Evolutionary conservation across 345 rosid species (phyloP).

Genomic region (Eucalyptus albens): DNA sequence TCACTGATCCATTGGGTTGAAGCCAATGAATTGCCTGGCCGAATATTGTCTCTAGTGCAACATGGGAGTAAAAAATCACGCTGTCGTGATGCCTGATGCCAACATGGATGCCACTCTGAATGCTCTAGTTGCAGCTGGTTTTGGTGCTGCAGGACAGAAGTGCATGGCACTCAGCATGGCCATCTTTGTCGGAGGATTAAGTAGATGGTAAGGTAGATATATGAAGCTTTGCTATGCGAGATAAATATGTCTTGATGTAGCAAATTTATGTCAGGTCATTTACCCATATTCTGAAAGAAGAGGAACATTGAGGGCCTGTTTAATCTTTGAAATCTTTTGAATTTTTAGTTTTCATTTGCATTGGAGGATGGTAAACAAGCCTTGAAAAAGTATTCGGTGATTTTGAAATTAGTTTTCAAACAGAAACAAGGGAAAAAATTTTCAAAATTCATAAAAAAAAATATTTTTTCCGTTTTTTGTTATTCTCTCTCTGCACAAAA

Average conservation of each 20-base stretch:
- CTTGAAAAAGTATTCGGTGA: not conserved
- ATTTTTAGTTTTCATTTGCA: not conserved
- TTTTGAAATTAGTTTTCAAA: not conserved
- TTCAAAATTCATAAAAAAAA: not conserved
- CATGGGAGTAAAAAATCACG: constrained; percentile 37
- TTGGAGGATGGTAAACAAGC: not conserved
- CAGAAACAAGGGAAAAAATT: not conserved
- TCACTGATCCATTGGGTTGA: not conserved
- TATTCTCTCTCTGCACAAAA: not conserved
- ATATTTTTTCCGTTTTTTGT: not conserved
- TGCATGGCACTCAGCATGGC: constrained; percentile 31
- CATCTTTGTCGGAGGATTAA: constrained; percentile 45
- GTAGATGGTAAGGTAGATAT: constrained; percentile 23
- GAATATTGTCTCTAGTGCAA: constrained; percentile 22
- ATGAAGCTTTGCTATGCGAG: not conserved
- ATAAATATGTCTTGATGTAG: not conserved
- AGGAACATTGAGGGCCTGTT: not conserved
- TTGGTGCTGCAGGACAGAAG: constrained; percentile 60
- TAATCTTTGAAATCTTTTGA: not conserved
- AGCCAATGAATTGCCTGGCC: not conserved
- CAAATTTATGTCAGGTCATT: not conserved
- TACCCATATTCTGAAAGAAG: not conserved
- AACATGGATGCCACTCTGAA: constrained; percentile 39
- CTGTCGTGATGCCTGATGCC: constrained; percentile 67
- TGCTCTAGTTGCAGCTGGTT: constrained; percentile 44